phyloP scores from a whole-genome alignment of 306 rosid genomes.

The Lotus japonicus region DNA sequence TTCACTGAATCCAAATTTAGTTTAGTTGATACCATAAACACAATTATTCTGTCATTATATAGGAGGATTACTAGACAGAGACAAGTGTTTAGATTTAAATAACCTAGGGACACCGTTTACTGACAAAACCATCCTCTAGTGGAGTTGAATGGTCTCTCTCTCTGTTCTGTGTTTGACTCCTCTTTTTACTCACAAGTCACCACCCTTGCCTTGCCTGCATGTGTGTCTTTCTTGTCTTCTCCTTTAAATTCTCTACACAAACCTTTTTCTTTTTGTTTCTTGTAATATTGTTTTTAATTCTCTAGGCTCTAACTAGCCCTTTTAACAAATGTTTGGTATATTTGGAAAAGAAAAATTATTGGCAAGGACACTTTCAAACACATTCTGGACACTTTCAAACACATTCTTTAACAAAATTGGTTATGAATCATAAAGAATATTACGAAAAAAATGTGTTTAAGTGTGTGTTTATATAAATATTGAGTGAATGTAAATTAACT shows the following conservation, averaged over 20 bases:
- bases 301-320: not conserved
- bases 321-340: not conserved
- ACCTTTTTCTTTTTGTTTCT: constrained; percentile 1
- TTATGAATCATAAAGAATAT: no score
- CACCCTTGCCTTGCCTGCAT: not conserved
- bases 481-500: no score
- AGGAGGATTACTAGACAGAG: not conserved
- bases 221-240: not conserved
- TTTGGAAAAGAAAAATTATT: no score
- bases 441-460: no score
- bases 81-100: not conserved
- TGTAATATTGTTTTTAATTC: not conserved
- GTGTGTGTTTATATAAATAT: no score
- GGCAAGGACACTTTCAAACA: no score
- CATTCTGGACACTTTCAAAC: no score
- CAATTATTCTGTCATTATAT: constrained; percentile 41
- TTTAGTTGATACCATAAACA: constrained; percentile 17
- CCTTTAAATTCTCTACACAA: not conserved
- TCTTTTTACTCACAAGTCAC: constrained; percentile 48
- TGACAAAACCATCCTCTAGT: constrained; percentile 21
- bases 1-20: not conserved
- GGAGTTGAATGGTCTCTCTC: constrained; percentile 17
- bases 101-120: constrained; percentile 11
- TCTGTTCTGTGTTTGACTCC: constrained; percentile 42
- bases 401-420: no score